Evolutionary conservation across 75 land plant genomes (phyloP), one percentile per base, ranked within the genome.

Genomic region (Azolla pinnata): DNA sequence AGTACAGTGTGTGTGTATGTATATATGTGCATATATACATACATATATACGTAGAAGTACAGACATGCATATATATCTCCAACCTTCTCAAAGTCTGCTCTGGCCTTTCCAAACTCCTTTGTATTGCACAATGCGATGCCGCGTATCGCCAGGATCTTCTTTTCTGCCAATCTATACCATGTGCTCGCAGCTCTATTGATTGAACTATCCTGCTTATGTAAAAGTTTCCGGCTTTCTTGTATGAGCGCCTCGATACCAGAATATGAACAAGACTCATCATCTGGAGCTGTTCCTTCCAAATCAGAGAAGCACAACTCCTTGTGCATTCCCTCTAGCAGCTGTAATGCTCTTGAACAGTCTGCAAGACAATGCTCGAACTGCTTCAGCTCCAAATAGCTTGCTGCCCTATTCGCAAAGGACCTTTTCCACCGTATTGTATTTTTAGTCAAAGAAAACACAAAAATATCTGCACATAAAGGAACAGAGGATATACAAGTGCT

Each of bases 331-430:
- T 55, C 51, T 3, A 68, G 40, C 4, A 68, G 65, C 24, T 25
- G 40, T 20, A 64, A n/a, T 8, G 67, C 59, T 35, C 34, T 57
- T 12, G 69, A 62, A 56, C 74, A 71, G 52, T 71, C 74, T 25
- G 48, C 62, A 2, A 71, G 28, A 59, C 74, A 71, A n/a, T 29
- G 55, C 34, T 71, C 54, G 40, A 38, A 31, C 33, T 71, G 69
- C 34, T 51, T 58, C 32, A 65, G 60, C 17, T 71, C 62, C 53
- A 71, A 59, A 9, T 57, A 54, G 31, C 74, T 65, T 18, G 74
- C 74, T 25, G 74, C 74, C 40, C 74, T 20, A 20, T 71, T 71
- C 9, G 70, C 70, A 32, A 29, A 57, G 62, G 51, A 71, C 33
- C 74, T 71, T 21, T 20, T n/a, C 7, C 14, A 14, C 0, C 7